Percentiles rank a stretch among this genome's conserved stretches.
phyloP scores from a whole-genome alignment of 140 eudicot species.

The Cichorium intybus region DNA sequence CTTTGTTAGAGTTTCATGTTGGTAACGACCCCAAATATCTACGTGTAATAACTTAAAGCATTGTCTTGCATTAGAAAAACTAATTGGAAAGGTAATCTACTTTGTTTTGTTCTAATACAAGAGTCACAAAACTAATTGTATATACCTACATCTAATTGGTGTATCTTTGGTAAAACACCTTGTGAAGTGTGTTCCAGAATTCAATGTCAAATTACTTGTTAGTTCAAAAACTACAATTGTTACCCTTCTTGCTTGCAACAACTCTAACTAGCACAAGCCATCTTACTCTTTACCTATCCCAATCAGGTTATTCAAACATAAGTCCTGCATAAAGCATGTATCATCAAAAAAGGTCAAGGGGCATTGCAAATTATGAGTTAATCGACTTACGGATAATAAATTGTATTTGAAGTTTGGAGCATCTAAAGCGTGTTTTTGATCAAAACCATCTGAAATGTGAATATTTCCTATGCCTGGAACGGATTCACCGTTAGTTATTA shows the following conservation, averaged over 20 bases:
- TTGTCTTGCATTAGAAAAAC: background rate
- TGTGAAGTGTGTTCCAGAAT: background rate
- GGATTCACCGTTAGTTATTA: no score
- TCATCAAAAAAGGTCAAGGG: no score
- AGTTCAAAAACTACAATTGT: background rate
- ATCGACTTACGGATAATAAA: background rate
- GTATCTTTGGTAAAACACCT: background rate
- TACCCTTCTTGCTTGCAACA: background rate
- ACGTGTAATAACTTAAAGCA: constrained; percentile 10
- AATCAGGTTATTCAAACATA: constrained; percentile 8
- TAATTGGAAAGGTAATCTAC: background rate
- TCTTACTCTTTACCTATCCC: background rate
- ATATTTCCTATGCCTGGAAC: no score
- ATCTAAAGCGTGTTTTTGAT: no score
- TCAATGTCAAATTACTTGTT: background rate
- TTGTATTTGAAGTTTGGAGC: background rate
- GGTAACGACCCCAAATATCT: constrained; percentile 24
- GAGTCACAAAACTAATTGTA: background rate
- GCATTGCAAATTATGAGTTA: background rate
- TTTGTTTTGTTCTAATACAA: background rate
- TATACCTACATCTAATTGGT: background rate
- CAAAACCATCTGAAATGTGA: no score
- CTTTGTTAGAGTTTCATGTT: background rate
- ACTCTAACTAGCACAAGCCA: background rate
- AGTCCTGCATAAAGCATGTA: background rate